Percentiles rank a stretch among this genome's conserved stretches.
Conservation (phyloP, 2,329 filamentous ascomycete genomes). For the Raffaelea ambrosiae region DNA sequence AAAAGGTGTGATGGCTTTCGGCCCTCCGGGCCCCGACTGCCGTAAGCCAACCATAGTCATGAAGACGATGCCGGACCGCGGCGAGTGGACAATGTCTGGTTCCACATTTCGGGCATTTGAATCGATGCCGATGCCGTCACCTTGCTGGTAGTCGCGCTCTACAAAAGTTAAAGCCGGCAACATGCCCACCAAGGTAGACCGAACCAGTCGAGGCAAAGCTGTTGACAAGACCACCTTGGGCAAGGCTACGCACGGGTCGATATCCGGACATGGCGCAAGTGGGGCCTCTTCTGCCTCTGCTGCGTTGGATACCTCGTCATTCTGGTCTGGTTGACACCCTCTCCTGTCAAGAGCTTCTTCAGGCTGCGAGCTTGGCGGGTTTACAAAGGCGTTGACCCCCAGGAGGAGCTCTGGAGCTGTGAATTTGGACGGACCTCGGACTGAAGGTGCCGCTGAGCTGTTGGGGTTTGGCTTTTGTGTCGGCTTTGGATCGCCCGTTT, state of each 20-base stretch:
- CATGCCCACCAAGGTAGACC: constrained; percentile 12
- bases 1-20: background rate
- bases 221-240: constrained; percentile 18
- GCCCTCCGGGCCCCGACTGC: constrained; percentile 39
- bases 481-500: background rate
- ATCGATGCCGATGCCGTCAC: no score
- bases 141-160: constrained; percentile 17
- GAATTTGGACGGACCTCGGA: background rate
- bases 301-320: no score
- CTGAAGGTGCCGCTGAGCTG: no score
- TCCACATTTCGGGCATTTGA: constrained; percentile 10
- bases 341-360: no score
- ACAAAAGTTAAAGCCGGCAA: constrained; percentile 18
- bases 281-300: no score
- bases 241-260: constrained; percentile 8
- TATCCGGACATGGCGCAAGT: constrained; percentile 5
- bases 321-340: no score
- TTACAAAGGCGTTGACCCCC: constrained; percentile 9
- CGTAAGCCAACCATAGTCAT: constrained; percentile 65
- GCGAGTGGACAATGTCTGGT: constrained; percentile 66
- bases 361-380: background rate
- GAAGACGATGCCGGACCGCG: constrained; percentile 58
- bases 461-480: background rate
- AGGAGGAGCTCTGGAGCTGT: constrained; percentile 4
- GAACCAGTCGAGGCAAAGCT: constrained; percentile 11